These are phyloP conservation scores for Cichorium intybus DNA, from an alignment of 140 eudicot species.

Conservation along the genomic window DNA sequence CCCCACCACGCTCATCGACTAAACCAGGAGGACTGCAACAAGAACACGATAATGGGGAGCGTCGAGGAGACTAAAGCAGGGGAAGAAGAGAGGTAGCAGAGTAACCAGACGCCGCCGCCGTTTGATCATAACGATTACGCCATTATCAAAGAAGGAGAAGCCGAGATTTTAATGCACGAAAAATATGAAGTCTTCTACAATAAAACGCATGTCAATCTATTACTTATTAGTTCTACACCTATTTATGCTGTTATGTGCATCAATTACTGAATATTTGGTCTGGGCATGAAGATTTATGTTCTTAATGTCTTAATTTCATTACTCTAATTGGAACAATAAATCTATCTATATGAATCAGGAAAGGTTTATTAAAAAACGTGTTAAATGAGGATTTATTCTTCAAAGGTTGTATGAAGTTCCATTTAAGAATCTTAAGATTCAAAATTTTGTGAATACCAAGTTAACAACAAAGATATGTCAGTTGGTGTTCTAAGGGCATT, in stretches of 20 bases:
- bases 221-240: neutral
- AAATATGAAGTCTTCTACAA: slow-evolving; percentile 87
- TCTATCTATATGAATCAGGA: neutral
- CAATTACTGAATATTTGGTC: neutral
- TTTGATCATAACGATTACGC: slow-evolving; percentile 63
- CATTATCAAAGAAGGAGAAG: slow-evolving; percentile 87
- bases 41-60: slow-evolving; percentile 35
- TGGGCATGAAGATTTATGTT: slow-evolving; percentile 4
- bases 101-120: slow-evolving; percentile 21
- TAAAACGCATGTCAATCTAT: slow-evolving; percentile 70
- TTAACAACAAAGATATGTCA: slow-evolving; percentile 92
- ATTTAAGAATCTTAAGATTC: neutral
- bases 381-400: neutral
- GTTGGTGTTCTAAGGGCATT: slow-evolving; percentile 89
- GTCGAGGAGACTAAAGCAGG: slow-evolving; percentile 35
- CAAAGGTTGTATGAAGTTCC: neutral
- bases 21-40: neutral
- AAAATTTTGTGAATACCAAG: slow-evolving; percentile 41
- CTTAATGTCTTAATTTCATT: neutral
- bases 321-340: slow-evolving; percentile 3
- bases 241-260: neutral
- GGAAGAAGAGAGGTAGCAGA: slow-evolving; percentile 34
- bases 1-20: neutral
- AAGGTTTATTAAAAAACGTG: neutral
- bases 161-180: slow-evolving; percentile 94